A percentile compares a stretch with the other conserved stretches of the same genome.
These are phyloP conservation scores for Ilex asprella DNA, from an alignment of 257 asterid species.

Conservation along the genomic window DNA sequence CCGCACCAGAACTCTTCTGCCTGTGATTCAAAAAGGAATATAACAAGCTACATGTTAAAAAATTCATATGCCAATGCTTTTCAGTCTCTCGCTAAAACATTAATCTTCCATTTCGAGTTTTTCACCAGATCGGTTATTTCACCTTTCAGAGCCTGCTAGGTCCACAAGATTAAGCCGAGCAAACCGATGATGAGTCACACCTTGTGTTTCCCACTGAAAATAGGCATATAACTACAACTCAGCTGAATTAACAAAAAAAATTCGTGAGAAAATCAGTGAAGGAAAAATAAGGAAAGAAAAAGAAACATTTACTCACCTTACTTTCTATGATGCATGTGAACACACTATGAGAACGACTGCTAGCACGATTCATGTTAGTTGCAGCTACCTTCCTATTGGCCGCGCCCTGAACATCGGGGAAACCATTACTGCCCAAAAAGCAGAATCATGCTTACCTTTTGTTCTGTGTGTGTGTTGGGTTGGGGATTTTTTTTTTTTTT, in stretches of 20 bases:
- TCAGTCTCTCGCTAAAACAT: too few species aligned
- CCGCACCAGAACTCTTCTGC: conserved; percentile 99
- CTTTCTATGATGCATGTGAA: conserved; percentile 91
- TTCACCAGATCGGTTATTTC: conserved; percentile 1
- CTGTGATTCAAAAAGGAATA: conserved; percentile 29
- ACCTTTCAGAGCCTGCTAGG: conserved; percentile 99
- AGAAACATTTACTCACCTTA: conserved; percentile 43
- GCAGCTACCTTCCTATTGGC: conserved; percentile 95
- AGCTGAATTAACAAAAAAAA: background rate
- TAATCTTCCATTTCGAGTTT: too few species aligned
- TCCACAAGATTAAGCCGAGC: conserved; percentile 95
- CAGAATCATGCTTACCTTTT: background rate
- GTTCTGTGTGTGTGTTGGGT: too few species aligned
- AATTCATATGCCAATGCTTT: background rate
- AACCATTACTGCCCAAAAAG: background rate
- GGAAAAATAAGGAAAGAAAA: conserved; percentile 6
- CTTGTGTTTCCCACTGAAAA: conserved; percentile 85
- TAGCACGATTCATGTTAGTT: conserved; percentile 94
- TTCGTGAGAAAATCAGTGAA: background rate
- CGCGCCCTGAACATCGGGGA: conserved; percentile 62
- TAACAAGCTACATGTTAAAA: conserved; percentile 4
- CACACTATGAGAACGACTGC: conserved; percentile 99
- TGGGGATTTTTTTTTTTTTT: too few species aligned
- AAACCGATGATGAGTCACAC: conserved; percentile 86
- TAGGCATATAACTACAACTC: conserved; percentile 6